A percentile compares a stretch with the other conserved stretches of the same genome.
Conservation (phyloP, 2,329 filamentous ascomycete genomes). For the Stromatinia cepivora region DNA sequence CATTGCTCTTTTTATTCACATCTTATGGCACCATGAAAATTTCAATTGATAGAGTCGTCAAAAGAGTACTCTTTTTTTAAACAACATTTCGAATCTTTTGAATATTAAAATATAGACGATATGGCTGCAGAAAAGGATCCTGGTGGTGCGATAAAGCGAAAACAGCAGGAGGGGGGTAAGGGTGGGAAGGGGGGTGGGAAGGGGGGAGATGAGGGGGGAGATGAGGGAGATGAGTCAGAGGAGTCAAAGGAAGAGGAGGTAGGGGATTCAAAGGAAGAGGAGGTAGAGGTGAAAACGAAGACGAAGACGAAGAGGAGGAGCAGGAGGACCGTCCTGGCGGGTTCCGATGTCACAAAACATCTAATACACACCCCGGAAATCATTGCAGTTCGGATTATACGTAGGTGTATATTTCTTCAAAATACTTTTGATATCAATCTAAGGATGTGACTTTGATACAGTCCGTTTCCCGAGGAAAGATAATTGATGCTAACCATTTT, state of each 20-base stretch:
- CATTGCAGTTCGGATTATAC: slow-evolving; percentile 5
- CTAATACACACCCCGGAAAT: neutral
- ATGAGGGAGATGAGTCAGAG: neutral
- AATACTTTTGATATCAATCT: neutral
- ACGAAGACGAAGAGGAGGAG: neutral
- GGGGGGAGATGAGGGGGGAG: no score
- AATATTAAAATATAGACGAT: neutral
- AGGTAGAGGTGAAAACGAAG: no score
- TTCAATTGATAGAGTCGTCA: neutral
- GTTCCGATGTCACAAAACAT: neutral
- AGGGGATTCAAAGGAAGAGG: no score
- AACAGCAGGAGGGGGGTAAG: neutral
- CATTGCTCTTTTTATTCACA: neutral
- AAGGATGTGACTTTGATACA: neutral
- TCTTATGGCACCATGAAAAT: neutral
- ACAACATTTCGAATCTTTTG: neutral
- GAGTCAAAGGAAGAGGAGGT: no score
- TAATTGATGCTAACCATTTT: neutral
- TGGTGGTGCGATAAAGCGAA: neutral
- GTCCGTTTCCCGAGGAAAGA: neutral
- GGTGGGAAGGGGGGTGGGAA: neutral
- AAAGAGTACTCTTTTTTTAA: neutral
- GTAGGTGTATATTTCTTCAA: neutral
- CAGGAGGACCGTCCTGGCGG: no score
- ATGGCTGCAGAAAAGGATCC: neutral